Evolutionary conservation across 345 rosid genomes (phyloP).

Genomic region (Sisymbrium altissimum): DNA sequence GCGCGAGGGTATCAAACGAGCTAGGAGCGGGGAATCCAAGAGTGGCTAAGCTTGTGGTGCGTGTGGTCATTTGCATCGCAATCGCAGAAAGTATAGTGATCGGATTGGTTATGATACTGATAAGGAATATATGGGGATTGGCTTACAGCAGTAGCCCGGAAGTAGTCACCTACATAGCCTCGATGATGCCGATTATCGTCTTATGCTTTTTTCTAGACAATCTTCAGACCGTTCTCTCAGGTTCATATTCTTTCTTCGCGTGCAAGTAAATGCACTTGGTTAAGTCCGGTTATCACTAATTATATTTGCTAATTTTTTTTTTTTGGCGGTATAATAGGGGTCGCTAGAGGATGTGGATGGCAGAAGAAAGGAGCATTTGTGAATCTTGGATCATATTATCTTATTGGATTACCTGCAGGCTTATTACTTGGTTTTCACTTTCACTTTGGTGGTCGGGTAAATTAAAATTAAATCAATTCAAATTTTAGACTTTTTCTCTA

Average conservation of each 20-base stretch:
- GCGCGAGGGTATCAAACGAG: conserved; percentile 31
- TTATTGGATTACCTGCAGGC: conserved; percentile 45
- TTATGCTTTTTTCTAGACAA: conserved; percentile 25
- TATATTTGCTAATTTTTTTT: neutral
- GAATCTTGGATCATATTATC: conserved; percentile 47
- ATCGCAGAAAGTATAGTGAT: conserved; percentile 22
- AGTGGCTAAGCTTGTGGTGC: conserved; percentile 32
- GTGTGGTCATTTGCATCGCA: conserved; percentile 28
- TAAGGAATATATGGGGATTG: conserved; percentile 31
- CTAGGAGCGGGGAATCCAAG: conserved; percentile 29
- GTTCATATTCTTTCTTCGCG: conserved; percentile 16
- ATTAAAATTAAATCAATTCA: neutral
- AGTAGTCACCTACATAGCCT: conserved; percentile 28
- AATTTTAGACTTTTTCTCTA: neutral
- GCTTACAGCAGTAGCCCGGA: conserved; percentile 29
- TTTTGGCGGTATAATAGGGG: conserved; percentile 32
- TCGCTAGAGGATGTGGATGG: conserved; percentile 60
- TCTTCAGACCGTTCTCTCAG: conserved; percentile 35
- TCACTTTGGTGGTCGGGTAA: conserved; percentile 38
- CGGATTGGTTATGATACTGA: conserved; percentile 12
- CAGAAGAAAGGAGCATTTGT: conserved; percentile 46
- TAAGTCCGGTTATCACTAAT: neutral
- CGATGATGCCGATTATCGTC: conserved; percentile 32
- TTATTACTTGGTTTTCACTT: conserved; percentile 40
- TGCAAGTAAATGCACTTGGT: conserved; percentile 8